A percentile compares a stretch with the other conserved stretches of the same genome.
Conservation (phyloP, 164 flowering plant species). For the Paratinospora sagittata region DNA sequence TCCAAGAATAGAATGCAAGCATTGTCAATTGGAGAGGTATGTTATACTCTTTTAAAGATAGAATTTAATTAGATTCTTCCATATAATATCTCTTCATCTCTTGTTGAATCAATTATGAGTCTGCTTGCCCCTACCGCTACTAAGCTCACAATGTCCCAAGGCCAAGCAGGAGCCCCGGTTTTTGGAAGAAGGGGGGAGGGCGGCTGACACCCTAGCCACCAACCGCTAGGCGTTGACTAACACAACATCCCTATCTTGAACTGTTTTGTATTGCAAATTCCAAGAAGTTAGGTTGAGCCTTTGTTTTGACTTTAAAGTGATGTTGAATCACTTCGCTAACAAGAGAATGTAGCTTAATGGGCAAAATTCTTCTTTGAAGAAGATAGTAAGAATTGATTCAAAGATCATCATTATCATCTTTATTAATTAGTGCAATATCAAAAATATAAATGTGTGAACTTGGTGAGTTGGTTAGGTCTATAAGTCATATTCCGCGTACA, state of each 20-base stretch:
- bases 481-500: too few species aligned
- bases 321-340: background rate
- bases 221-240: too few species aligned
- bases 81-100: background rate
- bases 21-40: slow-evolving; percentile 84
- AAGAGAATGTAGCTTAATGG: background rate
- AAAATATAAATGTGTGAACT: background rate
- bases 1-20: slow-evolving; percentile 60
- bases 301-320: background rate
- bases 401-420: background rate
- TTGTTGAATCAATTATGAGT: background rate
- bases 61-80: background rate
- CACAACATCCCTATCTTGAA: background rate
- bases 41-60: slow-evolving; percentile 4
- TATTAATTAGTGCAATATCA: background rate
- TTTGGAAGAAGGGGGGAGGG: background rate
- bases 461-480: too few species aligned
- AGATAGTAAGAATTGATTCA: background rate
- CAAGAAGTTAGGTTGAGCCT: background rate
- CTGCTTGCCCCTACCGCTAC: background rate
- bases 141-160: background rate
- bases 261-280: background rate
- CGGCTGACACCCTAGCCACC: background rate
- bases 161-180: background rate
- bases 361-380: background rate